These are phyloP conservation scores for Rostrohypoxylon terebratum DNA, from an alignment of 495 filamentous ascomycete species.

Conservation along the genomic window DNA sequence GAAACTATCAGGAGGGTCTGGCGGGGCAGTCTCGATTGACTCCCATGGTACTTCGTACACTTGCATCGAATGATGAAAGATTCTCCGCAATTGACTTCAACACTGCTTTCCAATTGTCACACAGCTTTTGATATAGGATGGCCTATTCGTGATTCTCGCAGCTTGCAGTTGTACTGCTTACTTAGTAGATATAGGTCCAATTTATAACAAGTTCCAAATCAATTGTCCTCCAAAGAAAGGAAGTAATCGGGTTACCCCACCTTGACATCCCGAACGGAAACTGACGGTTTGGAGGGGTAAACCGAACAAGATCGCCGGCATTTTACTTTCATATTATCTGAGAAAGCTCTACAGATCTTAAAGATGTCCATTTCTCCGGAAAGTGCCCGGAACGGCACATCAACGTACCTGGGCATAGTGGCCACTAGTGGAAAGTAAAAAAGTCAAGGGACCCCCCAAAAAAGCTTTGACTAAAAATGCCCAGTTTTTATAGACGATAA, in stretches of 20 bases:
- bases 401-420: not conserved
- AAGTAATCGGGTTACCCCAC: conserved; percentile 38
- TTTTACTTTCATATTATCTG: conserved; percentile 20
- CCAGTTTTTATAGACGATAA: not conserved
- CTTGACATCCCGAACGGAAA: conserved; percentile 21
- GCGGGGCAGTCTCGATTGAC: conserved; percentile 16
- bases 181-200: not conserved
- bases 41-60: conserved; percentile 12
- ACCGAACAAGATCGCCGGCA: conserved; percentile 26
- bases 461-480: conserved; percentile 8
- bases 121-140: not conserved
- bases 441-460: not conserved
- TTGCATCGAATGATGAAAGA: conserved; percentile 32
- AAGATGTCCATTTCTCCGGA: conserved; percentile 21
- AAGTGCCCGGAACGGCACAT: conserved; percentile 18
- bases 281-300: conserved; percentile 32
- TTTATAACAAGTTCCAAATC: not conserved
- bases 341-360: not conserved
- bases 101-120: not conserved
- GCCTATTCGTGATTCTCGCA: not conserved
- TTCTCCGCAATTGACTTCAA: conserved; percentile 36
- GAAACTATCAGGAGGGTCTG: conserved; percentile 6
- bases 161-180: not conserved
- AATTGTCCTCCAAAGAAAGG: not conserved
- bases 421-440: not conserved